Evolutionary conservation across 495 filamentous ascomycete species (phyloP).

Genomic region (Oleoguttula mirabilis): DNA sequence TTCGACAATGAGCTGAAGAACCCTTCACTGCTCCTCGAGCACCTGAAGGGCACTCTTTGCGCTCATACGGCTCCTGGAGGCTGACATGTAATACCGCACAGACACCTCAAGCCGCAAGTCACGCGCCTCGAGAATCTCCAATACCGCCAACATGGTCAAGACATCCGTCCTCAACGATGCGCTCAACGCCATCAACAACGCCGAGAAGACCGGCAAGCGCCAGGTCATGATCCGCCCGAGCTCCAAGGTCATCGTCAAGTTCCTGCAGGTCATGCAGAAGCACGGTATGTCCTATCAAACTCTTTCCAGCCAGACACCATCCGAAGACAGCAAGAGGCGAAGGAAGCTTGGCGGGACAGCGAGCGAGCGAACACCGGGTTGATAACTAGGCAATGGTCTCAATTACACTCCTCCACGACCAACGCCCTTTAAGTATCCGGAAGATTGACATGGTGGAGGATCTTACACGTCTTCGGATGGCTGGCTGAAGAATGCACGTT

Average conservation of each 20-base stretch:
- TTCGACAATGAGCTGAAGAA: slow-evolving; percentile 85
- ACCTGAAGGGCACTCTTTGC: slow-evolving; percentile 79
- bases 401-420: slow-evolving; percentile 56
- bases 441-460: slow-evolving; percentile 64
- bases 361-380: slow-evolving; percentile 51
- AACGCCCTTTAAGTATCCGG: slow-evolving; percentile 99
- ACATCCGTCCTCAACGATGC: slow-evolving; percentile 98
- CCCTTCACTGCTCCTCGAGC: slow-evolving; percentile 42
- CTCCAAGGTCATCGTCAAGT: slow-evolving; percentile 99
- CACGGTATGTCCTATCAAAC: slow-evolving; percentile 65
- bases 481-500: slow-evolving; percentile 67
- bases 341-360: not conserved
- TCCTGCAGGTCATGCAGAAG: slow-evolving; percentile 94
- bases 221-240: slow-evolving; percentile 92
- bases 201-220: slow-evolving; percentile 97
- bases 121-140: slow-evolving; percentile 64
- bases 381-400: slow-evolving; percentile 99
- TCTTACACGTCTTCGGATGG: slow-evolving; percentile 88
- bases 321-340: slow-evolving; percentile 5
- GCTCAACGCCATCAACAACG: slow-evolving; percentile 99
- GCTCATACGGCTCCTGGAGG: slow-evolving; percentile 69
- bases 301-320: slow-evolving; percentile 5
- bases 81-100: slow-evolving; percentile 45
- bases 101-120: slow-evolving; percentile 32
- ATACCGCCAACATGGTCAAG: slow-evolving; percentile 83